These are phyloP conservation scores for Raphidocelis subcapitata DNA, from an alignment of 139 green algal species.

Conservation along the genomic window DNA sequence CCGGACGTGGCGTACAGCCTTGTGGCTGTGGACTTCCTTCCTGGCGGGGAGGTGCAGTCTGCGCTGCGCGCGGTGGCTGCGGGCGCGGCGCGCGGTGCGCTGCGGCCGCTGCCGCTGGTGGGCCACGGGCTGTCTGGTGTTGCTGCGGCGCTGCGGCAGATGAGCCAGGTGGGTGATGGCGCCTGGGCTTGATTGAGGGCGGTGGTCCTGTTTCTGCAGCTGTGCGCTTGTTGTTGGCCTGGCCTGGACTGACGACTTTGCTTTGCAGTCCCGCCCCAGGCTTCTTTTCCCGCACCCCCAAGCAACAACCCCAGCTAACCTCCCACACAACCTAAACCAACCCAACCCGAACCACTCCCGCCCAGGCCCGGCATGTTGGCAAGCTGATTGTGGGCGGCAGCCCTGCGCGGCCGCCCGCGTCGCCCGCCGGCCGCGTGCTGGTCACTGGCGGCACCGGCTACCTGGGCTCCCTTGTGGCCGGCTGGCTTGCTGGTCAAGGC, in stretches of 20 bases:
- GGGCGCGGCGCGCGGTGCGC: constrained; percentile 16
- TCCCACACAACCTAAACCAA: too few species aligned
- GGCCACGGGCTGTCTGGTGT: constrained; percentile 36
- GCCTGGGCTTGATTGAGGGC: not conserved
- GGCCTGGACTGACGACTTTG: too few species aligned
- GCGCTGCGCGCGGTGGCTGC: constrained; percentile 33
- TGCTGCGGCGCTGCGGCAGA: constrained; percentile 43
- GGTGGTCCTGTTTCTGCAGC: not conserved
- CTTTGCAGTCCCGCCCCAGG: not conserved
- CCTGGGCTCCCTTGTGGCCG: constrained; percentile 58
- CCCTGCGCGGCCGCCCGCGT: not conserved
- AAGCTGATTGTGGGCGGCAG: constrained; percentile 60
- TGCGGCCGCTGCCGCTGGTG: constrained; percentile 36
- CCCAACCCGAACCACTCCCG: too few species aligned
- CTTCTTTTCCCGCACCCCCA: not conserved
- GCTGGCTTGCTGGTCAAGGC: constrained; percentile 49
- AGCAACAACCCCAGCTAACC: too few species aligned
- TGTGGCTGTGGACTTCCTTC: constrained; percentile 86
- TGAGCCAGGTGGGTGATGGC: constrained; percentile 36
- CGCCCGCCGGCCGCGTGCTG: constrained; percentile 25
- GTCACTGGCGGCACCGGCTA: constrained; percentile 71
- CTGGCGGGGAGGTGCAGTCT: constrained; percentile 31
- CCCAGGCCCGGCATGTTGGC: constrained; percentile 54
- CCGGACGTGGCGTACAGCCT: constrained; percentile 72
- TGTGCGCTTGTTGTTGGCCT: not conserved